Conservation (phyloP, 345 rosid genomes). For the Aethionema arabicum region DNA sequence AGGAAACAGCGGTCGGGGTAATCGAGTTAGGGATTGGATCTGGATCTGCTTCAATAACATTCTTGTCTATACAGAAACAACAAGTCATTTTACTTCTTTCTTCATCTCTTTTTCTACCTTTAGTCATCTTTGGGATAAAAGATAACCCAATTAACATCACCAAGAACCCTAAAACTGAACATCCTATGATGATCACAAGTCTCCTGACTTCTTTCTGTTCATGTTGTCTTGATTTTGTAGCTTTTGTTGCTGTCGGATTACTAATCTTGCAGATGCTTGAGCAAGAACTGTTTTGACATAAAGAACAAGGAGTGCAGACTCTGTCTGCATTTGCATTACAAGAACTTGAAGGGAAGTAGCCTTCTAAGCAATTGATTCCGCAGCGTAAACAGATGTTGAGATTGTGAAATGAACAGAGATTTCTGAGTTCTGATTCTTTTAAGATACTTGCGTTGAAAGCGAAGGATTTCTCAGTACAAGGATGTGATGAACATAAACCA, state of each 20-base stretch:
- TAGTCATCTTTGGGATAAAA: constrained; percentile 44
- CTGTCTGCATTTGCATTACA: constrained; percentile 68
- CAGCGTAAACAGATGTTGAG: constrained; percentile 76
- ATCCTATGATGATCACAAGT: constrained; percentile 48
- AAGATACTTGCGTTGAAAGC: constrained; percentile 85
- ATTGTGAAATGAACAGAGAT: constrained; percentile 59
- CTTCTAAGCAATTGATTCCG: constrained; percentile 69
- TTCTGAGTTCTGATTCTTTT: constrained; percentile 69
- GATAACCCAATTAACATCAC: constrained; percentile 52
- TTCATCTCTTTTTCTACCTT: constrained; percentile 43
- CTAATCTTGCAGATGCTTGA: constrained; percentile 54
- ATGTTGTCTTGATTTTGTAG: constrained; percentile 14
- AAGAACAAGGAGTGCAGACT: constrained; percentile 84
- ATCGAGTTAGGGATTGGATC: constrained; percentile 40
- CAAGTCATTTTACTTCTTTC: constrained; percentile 47
- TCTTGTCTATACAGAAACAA: constrained; percentile 55
- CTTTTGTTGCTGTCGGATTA: constrained; percentile 16
- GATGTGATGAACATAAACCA: constrained; percentile 60
- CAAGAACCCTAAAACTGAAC: constrained; percentile 51
- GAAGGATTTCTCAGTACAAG: constrained; percentile 58
- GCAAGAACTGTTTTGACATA: constrained; percentile 92
- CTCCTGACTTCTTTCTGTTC: constrained; percentile 39
- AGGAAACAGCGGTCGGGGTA: constrained; percentile 43
- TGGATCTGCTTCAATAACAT: constrained; percentile 50
- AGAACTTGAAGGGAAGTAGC: constrained; percentile 72